A percentile compares a stretch with the other conserved stretches of the same genome.
These are phyloP conservation scores for Nicotiana rustica DNA, from an alignment of 305 asterid species.

Conservation along the genomic window DNA sequence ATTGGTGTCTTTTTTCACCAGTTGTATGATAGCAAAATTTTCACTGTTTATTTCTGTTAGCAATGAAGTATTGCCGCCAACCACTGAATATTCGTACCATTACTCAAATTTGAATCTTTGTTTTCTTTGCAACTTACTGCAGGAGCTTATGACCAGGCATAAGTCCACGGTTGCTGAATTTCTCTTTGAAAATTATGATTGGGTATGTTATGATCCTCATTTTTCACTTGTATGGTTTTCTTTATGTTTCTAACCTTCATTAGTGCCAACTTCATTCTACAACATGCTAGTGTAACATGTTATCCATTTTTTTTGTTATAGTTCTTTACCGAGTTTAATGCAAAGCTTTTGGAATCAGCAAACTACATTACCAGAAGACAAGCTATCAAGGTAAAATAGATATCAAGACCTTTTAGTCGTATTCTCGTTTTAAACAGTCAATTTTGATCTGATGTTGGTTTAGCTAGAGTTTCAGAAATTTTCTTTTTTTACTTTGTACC, in stretches of 20 bases:
- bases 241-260: background rate
- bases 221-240: background rate
- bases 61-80: background rate
- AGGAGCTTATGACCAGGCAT: slow-evolving; percentile 96
- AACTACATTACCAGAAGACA: slow-evolving; percentile 89
- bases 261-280: background rate
- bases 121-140: slow-evolving; percentile 41
- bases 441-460: background rate
- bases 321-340: slow-evolving; percentile 87
- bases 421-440: background rate
- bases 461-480: background rate
- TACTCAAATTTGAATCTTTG: slow-evolving; percentile 28
- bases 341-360: slow-evolving; percentile 77
- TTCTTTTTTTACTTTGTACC: background rate
- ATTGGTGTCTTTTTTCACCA: background rate
- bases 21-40: background rate
- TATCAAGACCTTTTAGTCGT: background rate
- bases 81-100: background rate
- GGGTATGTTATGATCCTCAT: slow-evolving; percentile 60
- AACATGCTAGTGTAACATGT: background rate
- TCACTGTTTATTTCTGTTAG: background rate
- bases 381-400: slow-evolving; percentile 70
- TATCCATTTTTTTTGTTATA: slow-evolving; percentile 36
- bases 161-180: slow-evolving; percentile 87
- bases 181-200: slow-evolving; percentile 62